Conservation (phyloP, 2,329 filamentous ascomycete species). For the Tolypocladium capitatum region DNA sequence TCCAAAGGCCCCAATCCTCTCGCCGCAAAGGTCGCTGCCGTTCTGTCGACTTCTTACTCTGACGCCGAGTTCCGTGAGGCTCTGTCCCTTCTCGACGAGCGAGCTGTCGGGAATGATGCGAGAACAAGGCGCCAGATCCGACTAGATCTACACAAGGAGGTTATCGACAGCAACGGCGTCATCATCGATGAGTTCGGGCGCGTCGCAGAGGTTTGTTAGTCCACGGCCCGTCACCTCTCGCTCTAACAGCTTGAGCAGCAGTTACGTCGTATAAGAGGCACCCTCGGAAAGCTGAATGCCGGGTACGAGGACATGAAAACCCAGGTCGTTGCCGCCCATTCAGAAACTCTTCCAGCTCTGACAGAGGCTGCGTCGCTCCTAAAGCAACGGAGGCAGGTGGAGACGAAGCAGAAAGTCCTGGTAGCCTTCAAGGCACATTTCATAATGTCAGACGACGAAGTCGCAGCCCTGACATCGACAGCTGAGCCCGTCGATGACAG, state of each 20-base stretch:
- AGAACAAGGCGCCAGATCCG: slow-evolving; percentile 69
- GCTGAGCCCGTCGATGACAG: slow-evolving; percentile 71
- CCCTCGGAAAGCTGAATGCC: slow-evolving; percentile 64
- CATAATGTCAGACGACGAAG: slow-evolving; percentile 67
- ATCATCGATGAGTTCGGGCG: slow-evolving; percentile 79
- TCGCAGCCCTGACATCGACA: slow-evolving; percentile 60
- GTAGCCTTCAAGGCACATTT: slow-evolving; percentile 72
- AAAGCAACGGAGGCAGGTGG: slow-evolving; percentile 57
- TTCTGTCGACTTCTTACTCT: slow-evolving; percentile 84
- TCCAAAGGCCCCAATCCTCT: slow-evolving; percentile 48
- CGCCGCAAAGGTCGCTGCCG: slow-evolving; percentile 66
- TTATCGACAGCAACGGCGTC: slow-evolving; percentile 82
- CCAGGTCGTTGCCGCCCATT: slow-evolving; percentile 62
- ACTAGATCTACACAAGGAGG: slow-evolving; percentile 76
- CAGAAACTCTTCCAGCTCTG: slow-evolving; percentile 60
- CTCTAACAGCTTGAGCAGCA: slow-evolving; percentile 43
- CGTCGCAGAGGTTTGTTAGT: slow-evolving; percentile 61
- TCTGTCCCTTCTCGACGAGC: slow-evolving; percentile 61
- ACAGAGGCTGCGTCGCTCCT: slow-evolving; percentile 66
- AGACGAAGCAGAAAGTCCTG: slow-evolving; percentile 68
- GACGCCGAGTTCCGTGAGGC: slow-evolving; percentile 86
- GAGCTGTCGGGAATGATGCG: slow-evolving; percentile 58
- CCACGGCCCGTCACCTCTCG: background rate
- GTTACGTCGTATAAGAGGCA: slow-evolving; percentile 69
- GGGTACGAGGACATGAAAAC: slow-evolving; percentile 70